Evolutionary conservation across 208 protist genomes (phyloP), one percentile per base, ranked within the genome.

Genomic region (Trypanosoma cruzi): DNA sequence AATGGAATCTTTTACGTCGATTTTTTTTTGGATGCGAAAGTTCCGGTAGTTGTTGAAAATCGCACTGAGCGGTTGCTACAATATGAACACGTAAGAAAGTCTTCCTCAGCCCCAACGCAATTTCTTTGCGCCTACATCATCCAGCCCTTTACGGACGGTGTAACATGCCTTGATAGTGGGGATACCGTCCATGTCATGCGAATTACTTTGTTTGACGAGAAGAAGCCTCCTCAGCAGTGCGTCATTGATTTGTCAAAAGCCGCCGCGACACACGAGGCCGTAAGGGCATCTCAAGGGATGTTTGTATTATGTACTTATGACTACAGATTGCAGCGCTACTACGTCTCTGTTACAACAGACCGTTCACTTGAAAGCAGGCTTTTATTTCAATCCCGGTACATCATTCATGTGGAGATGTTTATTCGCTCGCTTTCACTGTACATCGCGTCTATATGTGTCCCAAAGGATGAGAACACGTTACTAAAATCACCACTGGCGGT

Each of bases 31-130:
- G 55, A 55, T 49, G 31, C 34, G 4, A 44, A 42, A 18, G 64
- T 74, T 7, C 78, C 82, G 2, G 40, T 88, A 10, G 62, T 82
- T 53, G 55, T 88, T 7, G 82, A 88, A 62, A 88, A 88, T 66
- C 73, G 82, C 37, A 88, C 82, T n/a, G 24, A 48, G 14, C 62
- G 73, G 22, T 58, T 37, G 0, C 42, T 83, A 28, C 77, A 83
- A 71, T 80, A 68, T 64, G 65, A 66, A 52, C 68, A 78, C 16
- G 32, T 64, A n/a, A 40, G 75, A 44, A 68, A 72, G 11, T 29
- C 64, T 29, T 7, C 31, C 4, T 63, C 37, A 22, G 26, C 20
- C 22, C 48, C 16, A 40, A 7, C 34, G 18, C 2, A 49, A 13
- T 28, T 22, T 71, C 8, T 50, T 6, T 6, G 59, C 28, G 46